A percentile compares a stretch with the other conserved stretches of the same genome.
phyloP scores from a whole-genome alignment of 129 eudicot genomes.

The Apium graveolens region DNA sequence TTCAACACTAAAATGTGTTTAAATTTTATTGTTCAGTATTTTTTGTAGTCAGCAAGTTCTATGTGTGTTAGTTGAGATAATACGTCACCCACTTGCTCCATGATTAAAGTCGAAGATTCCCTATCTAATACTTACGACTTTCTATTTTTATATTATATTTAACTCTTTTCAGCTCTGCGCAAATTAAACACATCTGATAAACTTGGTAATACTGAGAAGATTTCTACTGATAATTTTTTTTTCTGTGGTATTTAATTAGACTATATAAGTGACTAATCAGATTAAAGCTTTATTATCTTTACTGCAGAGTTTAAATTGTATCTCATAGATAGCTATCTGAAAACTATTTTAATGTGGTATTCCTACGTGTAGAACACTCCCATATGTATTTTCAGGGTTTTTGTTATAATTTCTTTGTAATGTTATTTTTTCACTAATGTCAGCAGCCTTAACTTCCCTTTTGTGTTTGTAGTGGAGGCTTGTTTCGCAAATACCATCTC shows the following conservation, averaged over 20 bases:
- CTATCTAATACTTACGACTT: not conserved
- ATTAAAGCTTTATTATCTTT: not conserved
- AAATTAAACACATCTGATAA: not conserved
- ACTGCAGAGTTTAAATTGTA: not conserved
- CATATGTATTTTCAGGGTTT: not conserved
- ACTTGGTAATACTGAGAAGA: not conserved
- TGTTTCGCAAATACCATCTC: constrained; percentile 61
- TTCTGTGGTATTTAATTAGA: not conserved
- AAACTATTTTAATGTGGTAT: not conserved
- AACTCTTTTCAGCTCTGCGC: not conserved
- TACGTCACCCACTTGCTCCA: not conserved
- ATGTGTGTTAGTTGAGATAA: not conserved
- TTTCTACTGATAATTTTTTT: not conserved
- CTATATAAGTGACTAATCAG: not conserved
- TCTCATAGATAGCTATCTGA: not conserved
- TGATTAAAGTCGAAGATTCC: not conserved
- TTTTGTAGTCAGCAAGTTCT: not conserved
- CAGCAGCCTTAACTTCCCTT: not conserved
- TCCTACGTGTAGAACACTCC: not conserved
- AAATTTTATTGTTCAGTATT: not conserved
- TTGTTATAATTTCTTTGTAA: not conserved
- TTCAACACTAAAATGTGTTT: not conserved
- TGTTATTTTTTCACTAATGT: constrained; percentile 3
- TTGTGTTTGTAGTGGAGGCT: constrained; percentile 60
- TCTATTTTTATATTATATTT: not conserved